Base-by-base conservation (phyloP, 257 asterid species). In the Parsonsia alboflavescens region DNA sequence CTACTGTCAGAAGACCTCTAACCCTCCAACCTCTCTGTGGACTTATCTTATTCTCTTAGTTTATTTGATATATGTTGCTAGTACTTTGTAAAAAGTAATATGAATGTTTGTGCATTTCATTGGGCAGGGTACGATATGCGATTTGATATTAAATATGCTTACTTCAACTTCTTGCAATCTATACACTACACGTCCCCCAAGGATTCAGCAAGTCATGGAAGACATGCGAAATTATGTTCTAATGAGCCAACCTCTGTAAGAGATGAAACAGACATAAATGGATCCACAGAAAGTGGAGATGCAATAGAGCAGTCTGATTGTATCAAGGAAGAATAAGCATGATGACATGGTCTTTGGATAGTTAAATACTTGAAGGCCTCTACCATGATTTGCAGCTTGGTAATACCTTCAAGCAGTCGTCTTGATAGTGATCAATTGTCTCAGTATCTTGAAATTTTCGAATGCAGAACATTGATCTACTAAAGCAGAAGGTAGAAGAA, bases 41-140 rank as follows among this genome's bases (percentile, higher is more conserved):
- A 16, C 17, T 10, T 10, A 22, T 7, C 59, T 68, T 41, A 36
- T 7, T 68, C 58, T 44, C 17, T 26, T 72, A 21, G 21, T 56
- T 44, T 9, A 39, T 54, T 46, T 1, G 1, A 48, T 26, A 7
- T 49, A 6, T 26, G 13, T 49, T 9, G 52, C 5, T 41, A 22
- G 36, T 63, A 58, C 11, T 21, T 68, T 68, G 13, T 67, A 26
- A 49, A 39, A 42, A 65, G n/a, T 8, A 36, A 46, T 16, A 44
- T 26, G 68, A 76, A 72, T 66, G 72, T 26, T 77, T 70, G 2
- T 42, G 58, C 75, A 21, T 45, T 79, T 70, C 71, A 15, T 76
- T 28, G 79, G 76, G 71, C 93, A 92, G 97, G 99, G 99, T 92
- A 92, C 80, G 97, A 94, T 74, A 94, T 94, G 99, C 88, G 78